These are phyloP conservation scores for Fusarium pininemorale DNA, from an alignment of 2,329 filamentous ascomycete genomes.

Conservation along the genomic window DNA sequence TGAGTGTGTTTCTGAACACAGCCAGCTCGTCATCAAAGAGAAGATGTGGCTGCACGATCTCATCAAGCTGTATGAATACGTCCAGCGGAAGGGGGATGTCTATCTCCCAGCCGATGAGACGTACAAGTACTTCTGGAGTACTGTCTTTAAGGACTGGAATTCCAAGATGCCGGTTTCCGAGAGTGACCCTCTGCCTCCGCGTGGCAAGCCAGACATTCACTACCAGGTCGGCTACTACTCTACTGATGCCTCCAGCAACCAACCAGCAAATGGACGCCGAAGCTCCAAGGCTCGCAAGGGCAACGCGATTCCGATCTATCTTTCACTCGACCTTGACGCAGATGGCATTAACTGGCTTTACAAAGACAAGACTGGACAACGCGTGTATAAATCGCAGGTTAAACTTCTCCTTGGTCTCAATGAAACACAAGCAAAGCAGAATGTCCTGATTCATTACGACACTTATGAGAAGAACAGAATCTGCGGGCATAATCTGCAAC, in stretches of 20 bases:
- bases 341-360: slow-evolving; percentile 5
- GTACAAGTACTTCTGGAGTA: neutral
- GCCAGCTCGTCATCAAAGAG: neutral
- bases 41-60: slow-evolving; percentile 11
- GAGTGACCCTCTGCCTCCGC: neutral
- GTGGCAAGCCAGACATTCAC: neutral
- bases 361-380: neutral
- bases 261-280: neutral
- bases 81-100: neutral
- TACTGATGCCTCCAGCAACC: neutral
- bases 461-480: neutral
- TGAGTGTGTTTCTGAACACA: neutral
- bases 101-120: neutral
- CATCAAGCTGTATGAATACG: neutral
- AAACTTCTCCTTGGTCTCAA: neutral
- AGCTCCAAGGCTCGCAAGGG: neutral
- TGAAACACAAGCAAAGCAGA: neutral
- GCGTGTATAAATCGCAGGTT: neutral
- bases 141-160: neutral
- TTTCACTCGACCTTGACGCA: neutral
- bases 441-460: neutral
- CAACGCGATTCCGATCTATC: neutral
- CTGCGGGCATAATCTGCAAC: neutral
- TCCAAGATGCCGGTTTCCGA: neutral
- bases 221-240: neutral